phyloP scores from a whole-genome alignment of 2,329 filamentous ascomycete species.

The Penicillium sp. region DNA sequence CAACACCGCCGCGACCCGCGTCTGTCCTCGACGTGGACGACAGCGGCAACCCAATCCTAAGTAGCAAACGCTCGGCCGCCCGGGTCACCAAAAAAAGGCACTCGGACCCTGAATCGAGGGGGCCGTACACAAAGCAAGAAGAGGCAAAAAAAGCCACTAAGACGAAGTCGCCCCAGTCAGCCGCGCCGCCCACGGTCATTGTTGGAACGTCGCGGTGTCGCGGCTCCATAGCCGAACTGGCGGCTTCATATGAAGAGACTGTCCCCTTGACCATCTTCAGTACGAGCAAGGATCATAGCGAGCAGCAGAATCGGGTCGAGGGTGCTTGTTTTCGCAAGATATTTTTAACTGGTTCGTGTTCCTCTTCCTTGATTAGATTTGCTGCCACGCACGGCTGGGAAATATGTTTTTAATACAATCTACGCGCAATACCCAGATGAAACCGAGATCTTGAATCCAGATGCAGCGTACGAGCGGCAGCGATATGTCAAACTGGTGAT shows the following conservation, averaged over 20 bases:
- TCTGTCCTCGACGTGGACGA: not conserved
- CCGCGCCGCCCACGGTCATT: not conserved
- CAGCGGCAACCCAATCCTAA: not conserved
- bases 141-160: not conserved
- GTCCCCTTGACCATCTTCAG: not conserved
- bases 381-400: no score
- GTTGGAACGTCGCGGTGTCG: not conserved
- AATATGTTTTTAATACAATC: not conserved
- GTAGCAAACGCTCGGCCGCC: constrained; percentile 2
- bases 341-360: constrained; percentile 1
- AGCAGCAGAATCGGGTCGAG: not conserved
- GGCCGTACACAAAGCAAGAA: not conserved
- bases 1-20: not conserved
- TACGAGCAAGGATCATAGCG: constrained; percentile 4
- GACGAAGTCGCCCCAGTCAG: not conserved
- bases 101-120: not conserved
- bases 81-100: not conserved
- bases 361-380: not conserved
- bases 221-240: not conserved
- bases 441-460: not conserved
- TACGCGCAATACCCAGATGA: not conserved
- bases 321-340: constrained; percentile 8
- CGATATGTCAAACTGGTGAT: constrained; percentile 1
- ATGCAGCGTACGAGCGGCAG: not conserved
- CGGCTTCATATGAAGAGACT: not conserved